These are phyloP conservation scores for Cryptococcus hybrid DNA, from an alignment of 1,284 basidiomycete genomes.

Conservation along the genomic window DNA sequence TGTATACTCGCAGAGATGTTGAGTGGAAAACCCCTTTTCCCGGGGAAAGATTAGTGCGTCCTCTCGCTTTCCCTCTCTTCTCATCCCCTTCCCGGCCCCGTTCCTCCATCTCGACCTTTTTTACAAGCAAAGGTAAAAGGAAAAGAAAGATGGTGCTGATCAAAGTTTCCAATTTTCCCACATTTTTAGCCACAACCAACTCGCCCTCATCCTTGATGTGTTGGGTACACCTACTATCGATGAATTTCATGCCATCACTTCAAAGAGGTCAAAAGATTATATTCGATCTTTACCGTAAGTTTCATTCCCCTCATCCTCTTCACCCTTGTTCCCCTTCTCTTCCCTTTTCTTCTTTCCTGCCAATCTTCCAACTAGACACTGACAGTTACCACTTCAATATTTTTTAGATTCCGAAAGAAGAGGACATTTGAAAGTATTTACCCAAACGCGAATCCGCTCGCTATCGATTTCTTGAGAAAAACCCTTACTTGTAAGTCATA, in stretches of 20 bases:
- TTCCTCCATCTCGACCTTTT: too few species aligned
- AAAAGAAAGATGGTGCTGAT: too few species aligned
- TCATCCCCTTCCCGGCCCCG: too few species aligned
- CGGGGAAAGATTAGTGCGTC: constrained; percentile 78
- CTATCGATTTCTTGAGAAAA: constrained; percentile 87
- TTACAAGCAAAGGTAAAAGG: too few species aligned
- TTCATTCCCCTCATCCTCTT: neutral
- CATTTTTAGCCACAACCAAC: constrained; percentile 69
- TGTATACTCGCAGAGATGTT: constrained; percentile 99
- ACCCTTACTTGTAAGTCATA: neutral
- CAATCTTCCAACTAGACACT: neutral
- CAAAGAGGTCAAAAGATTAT: constrained; percentile 80
- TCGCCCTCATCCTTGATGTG: constrained; percentile 85
- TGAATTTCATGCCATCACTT: constrained; percentile 87
- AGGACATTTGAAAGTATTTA: constrained; percentile 76
- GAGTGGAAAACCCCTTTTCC: constrained; percentile 89
- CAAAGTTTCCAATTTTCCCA: too few species aligned
- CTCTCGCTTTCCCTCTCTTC: neutral
- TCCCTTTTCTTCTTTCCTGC: too few species aligned
- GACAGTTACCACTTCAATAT: constrained; percentile 15
- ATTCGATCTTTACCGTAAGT: constrained; percentile 70
- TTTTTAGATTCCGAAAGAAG: constrained; percentile 68
- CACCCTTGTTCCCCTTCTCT: too few species aligned
- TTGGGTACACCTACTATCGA: constrained; percentile 89
- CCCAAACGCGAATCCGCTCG: constrained; percentile 80